Evolutionary conservation across 148 eudicot genomes (phyloP), one percentile per base, ranked within the genome.

Genomic region (Rhododendron ferrugineum): DNA sequence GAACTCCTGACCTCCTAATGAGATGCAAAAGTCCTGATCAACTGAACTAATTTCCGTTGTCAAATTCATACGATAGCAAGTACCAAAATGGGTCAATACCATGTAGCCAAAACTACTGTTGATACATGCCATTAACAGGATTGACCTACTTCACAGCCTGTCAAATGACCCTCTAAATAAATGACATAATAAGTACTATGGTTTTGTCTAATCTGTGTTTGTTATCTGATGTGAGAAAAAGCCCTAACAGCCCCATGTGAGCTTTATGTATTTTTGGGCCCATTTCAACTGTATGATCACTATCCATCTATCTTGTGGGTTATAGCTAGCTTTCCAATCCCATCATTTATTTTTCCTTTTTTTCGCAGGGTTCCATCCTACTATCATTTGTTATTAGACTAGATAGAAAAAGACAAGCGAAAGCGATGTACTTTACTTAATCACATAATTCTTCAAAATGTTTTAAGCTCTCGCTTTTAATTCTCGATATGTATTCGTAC

Each of bases 171-270:
- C 66, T 66, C 72, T 62, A 83, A 68, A n/a, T 82, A 82, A 50
- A 82, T 85, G 40, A 0, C 42, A 26, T 16, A 54, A 40, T 40
- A 40, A 40, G 44, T 40, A 66, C n/a, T 58, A 26, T 87, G 32
- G 78, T 5, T 79, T 50, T 40, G 47, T 37, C 42, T 68, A 72
- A 84, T 79, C 42, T 40, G n/a, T 11, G 28, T 20, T 23, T 26
- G 54, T 3, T 49, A 83, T 82, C 26, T 68, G 46, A 26, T 54
- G 49, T 73, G 47, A 34, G 80, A 73, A 10, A 79, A 42, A 40
- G 60, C 82, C 81, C 36, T 86, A 75, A 76, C 85, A 86, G 77
- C 85, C 85, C 88, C 88, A 86, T 82, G 88, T 86, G 88, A 60
- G n/a, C 2, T 16, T 34, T 73, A 74, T 84, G 36, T 46, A 52